Base-by-base conservation (phyloP, 257 asterid species). In the Solanum phureja region DNA sequence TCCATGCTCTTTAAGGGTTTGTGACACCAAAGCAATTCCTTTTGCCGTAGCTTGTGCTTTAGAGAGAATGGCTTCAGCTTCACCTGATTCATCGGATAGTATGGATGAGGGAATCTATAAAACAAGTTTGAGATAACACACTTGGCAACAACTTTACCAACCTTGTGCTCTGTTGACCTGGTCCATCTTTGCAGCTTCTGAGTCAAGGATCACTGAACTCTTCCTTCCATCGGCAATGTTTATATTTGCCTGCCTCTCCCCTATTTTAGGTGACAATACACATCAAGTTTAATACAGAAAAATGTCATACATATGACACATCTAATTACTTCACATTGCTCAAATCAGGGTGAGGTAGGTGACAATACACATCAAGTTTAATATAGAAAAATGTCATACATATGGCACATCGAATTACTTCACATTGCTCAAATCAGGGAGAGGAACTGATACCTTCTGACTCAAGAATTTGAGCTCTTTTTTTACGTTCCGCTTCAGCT, bases 41-140 rank as follows among this genome's bases (percentile, higher is more conserved):
- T 95, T 92, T 19, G 98, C 93, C 27, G 97, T 95, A 49, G 99
- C 98, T 87, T 93, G 91, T 87, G 98, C 94, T 88, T 91, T 91
- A 73, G 97, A 98, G 89, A 93, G 92, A 81, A 95, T 95, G 69
- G 99, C 98, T 92, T 94, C 94, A 84, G 99, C 99, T 90, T 96
- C 99, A 88, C 98, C 98, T 96, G 93, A 83, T 89, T 85, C 13
- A 40, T 40, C 34, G 8, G 35, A 76, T 8, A 35, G 34, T 75
- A 38, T 38, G 21, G 21, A 12, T 11, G 83, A 75, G 83, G 83
- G 21, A n/a, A 75, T 38, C 34, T 38, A 38, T 12, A 38, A 37
- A 38, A 76, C 33, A 40, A 27, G 83, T 14, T 76, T n/a, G 23
- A 76, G 18, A 10, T 35, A 37, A 72, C 79, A 72, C 44, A 72